These are phyloP conservation scores for Insectozyma bohioensis DNA, from an alignment of 1,139 yeast genomes.

Conservation along the genomic window DNA sequence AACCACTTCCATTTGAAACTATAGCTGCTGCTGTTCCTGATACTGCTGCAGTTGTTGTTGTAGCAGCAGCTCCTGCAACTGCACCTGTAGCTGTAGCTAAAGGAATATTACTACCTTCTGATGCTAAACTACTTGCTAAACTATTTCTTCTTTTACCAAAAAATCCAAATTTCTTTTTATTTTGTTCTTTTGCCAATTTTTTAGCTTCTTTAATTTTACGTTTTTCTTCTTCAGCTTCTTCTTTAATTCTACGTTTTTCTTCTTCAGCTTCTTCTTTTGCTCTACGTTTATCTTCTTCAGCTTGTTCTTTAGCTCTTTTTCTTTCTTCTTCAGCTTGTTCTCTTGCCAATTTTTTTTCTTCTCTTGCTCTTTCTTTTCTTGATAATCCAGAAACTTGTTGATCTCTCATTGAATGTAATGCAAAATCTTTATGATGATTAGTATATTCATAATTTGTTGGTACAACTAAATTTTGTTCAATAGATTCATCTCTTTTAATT, in stretches of 20 bases:
- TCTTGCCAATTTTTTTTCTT: conserved; percentile 26
- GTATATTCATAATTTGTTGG: conserved; percentile 28
- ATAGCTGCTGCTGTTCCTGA: too few species aligned
- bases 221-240: conserved; percentile 12
- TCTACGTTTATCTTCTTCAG: conserved; percentile 12
- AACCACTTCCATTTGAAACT: too few species aligned
- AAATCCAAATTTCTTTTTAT: conserved; percentile 14
- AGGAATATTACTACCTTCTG: conserved; percentile 1
- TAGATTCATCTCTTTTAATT: conserved; percentile 4
- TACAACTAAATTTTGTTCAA: conserved; percentile 5
- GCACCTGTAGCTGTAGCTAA: not conserved
- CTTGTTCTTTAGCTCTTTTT: conserved; percentile 16
- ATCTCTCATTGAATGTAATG: conserved; percentile 38
- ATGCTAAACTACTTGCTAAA: conserved; percentile 7
- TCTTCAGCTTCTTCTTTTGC: conserved; percentile 12
- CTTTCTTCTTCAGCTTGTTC: conserved; percentile 18
- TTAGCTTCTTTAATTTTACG: conserved; percentile 10
- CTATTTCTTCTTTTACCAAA: conserved; percentile 11
- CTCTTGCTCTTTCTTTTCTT: conserved; percentile 35
- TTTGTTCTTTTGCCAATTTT: conserved; percentile 14
- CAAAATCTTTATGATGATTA: conserved; percentile 41
- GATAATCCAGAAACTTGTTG: conserved; percentile 16
- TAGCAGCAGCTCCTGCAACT: not conserved
- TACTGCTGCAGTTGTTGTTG: not conserved
- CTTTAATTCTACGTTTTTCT: conserved; percentile 14